Conservation (phyloP, 352 stramenopile species). For the Blastocystis hominis region DNA sequence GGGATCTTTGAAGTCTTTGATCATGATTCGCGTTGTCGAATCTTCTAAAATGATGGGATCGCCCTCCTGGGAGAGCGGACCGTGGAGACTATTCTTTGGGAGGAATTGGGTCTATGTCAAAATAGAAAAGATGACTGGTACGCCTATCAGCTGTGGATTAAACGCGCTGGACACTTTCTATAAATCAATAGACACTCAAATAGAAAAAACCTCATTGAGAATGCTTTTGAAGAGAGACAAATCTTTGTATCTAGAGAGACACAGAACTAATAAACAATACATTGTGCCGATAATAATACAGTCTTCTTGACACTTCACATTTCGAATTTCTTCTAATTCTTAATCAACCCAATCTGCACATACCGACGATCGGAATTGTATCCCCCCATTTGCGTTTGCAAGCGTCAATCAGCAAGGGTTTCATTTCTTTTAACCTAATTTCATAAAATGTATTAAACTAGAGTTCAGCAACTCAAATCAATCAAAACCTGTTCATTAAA, state of each 20-base stretch:
- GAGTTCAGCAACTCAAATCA: neutral
- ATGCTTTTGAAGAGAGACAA: conserved; percentile 55
- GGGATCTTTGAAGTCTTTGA: neutral
- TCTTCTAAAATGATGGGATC: conserved; percentile 50
- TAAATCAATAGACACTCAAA: neutral
- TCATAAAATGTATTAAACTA: conserved; percentile 51
- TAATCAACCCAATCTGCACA: neutral
- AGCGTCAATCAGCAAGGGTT: neutral
- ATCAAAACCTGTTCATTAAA: conserved; percentile 2
- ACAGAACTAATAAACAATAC: neutral
- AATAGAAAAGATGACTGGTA: neutral
- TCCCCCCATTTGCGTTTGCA: conserved; percentile 2
- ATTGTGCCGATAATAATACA: conserved; percentile 50
- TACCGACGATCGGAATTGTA: neutral
- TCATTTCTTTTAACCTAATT: conserved; percentile 4
- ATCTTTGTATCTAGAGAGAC: conserved; percentile 15
- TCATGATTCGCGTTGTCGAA: conserved; percentile 22
- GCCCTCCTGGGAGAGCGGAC: neutral
- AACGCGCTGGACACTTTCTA: conserved; percentile 41
- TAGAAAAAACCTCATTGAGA: conserved; percentile 5
- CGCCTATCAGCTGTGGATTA: conserved; percentile 51
- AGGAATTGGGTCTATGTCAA: conserved; percentile 36
- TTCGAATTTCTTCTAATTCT: neutral
- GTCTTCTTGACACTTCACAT: neutral
- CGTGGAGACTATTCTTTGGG: conserved; percentile 49